Percentiles rank a stretch among this genome's conserved stretches.
Conservation (phyloP, 768 basidiomycete genomes). For the Tephrocybe sp. region DNA sequence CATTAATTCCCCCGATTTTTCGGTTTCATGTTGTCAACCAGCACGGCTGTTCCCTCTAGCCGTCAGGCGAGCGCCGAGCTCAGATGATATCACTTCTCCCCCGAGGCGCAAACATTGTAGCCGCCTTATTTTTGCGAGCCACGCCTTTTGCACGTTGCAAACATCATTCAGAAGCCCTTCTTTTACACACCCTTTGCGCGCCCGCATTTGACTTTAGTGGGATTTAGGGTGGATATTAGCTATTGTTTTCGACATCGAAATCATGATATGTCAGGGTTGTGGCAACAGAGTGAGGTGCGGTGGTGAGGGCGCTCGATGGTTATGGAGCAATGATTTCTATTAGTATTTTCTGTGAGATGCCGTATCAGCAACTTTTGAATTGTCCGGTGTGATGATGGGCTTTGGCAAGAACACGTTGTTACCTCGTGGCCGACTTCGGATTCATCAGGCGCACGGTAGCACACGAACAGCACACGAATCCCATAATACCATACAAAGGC, state of each 20-base stretch:
- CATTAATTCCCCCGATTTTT: too few relatives aligned
- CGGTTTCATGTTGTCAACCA: too few relatives aligned
- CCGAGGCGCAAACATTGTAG: not conserved
- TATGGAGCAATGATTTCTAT: not conserved
- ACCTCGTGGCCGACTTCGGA: not conserved
- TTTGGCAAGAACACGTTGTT: constrained; percentile 6
- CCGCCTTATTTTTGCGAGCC: not conserved
- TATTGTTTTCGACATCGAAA: not conserved
- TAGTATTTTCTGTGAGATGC: not conserved
- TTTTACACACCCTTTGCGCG: not conserved
- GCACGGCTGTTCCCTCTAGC: too few relatives aligned
- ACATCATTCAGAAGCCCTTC: not conserved
- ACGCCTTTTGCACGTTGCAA: constrained; percentile 1
- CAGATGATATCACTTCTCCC: not conserved
- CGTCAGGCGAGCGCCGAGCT: too few relatives aligned
- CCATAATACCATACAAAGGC: not conserved
- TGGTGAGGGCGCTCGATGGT: not conserved
- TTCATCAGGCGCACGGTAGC: not conserved
- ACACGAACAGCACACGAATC: not conserved
- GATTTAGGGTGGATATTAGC: not conserved
- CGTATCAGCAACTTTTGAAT: not conserved
- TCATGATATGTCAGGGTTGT: not conserved
- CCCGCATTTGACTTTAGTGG: constrained; percentile 1
- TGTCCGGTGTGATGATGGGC: not conserved
- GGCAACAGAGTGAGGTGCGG: not conserved